Conservation (phyloP, 192 early-diverging fungal genomes). For the Kickxella alabastrina region DNA sequence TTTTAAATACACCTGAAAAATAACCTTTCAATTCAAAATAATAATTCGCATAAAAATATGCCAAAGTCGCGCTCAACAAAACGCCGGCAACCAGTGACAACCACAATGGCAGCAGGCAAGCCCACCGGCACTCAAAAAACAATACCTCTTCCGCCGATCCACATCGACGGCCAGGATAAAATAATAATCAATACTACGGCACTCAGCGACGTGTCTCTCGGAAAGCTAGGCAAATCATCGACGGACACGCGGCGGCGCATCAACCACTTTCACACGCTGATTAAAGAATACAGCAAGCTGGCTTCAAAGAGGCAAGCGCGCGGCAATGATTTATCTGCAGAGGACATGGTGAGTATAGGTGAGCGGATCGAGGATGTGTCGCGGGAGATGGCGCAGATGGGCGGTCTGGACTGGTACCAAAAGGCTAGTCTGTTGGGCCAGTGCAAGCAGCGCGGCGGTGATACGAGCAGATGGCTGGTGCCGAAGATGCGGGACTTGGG, state of each 20-base stretch:
- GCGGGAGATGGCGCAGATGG: conserved; percentile 54
- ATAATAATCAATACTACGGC: conserved; percentile 9
- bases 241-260: conserved; percentile 66
- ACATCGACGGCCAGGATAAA: conserved; percentile 24
- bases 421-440: conserved; percentile 77
- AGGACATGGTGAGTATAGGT: conserved; percentile 54
- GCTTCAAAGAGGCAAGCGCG: conserved; percentile 9
- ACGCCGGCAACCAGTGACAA: conserved; percentile 25
- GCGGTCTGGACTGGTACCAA: conserved; percentile 87
- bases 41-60: too few relatives aligned
- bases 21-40: too few relatives aligned
- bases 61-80: conserved; percentile 18
- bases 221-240: conserved; percentile 56
- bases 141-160: conserved; percentile 41
- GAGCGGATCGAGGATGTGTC: conserved; percentile 13
- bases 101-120: background rate
- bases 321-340: conserved; percentile 12
- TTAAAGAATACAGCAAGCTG: conserved; percentile 66
- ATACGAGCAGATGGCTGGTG: conserved; percentile 79
- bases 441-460: conserved; percentile 75
- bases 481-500: conserved; percentile 51
- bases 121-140: background rate
- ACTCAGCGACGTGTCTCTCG: conserved; percentile 7
- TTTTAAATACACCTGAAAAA: too few relatives aligned
- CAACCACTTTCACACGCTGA: conserved; percentile 74